These are phyloP conservation scores for Nitzschia putrida DNA, from an alignment of 108 stramenopile genomes.

Conservation along the genomic window DNA sequence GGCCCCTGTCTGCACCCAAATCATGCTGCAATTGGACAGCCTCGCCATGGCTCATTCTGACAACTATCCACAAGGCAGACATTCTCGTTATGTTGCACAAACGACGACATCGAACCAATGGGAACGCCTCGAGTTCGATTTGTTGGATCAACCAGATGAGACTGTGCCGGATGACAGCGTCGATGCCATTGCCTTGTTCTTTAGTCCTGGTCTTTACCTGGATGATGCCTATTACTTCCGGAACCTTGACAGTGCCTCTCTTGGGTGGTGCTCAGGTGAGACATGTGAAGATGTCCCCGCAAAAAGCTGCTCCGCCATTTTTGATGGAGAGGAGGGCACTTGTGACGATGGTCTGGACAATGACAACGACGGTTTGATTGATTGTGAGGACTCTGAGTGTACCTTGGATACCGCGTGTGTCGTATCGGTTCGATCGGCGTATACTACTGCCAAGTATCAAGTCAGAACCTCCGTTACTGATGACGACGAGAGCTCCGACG, in stretches of 20 bases:
- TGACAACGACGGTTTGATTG: constrained; percentile 7
- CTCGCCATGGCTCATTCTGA: not conserved
- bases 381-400: constrained; percentile 9
- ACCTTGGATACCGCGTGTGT: not conserved
- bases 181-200: constrained; percentile 12
- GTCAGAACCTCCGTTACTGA: too few relatives aligned
- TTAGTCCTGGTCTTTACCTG: not conserved
- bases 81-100: constrained; percentile 13
- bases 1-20: constrained; percentile 30
- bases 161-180: constrained; percentile 1
- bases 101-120: constrained; percentile 13
- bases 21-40: constrained; percentile 8
- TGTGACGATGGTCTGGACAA: constrained; percentile 13
- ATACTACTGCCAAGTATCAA: not conserved
- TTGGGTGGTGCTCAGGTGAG: not conserved
- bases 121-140: constrained; percentile 21
- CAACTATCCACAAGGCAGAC: constrained; percentile 11
- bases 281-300: not conserved
- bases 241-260: constrained; percentile 15
- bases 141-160: constrained; percentile 12
- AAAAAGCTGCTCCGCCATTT: constrained; percentile 3
- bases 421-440: constrained; percentile 1
- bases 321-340: constrained; percentile 5
- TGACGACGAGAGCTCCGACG: too few relatives aligned
- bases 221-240: constrained; percentile 11